Evolutionary conservation across 1,284 basidiomycete species (phyloP).

Genomic region (Xerocomus alliaceus): DNA sequence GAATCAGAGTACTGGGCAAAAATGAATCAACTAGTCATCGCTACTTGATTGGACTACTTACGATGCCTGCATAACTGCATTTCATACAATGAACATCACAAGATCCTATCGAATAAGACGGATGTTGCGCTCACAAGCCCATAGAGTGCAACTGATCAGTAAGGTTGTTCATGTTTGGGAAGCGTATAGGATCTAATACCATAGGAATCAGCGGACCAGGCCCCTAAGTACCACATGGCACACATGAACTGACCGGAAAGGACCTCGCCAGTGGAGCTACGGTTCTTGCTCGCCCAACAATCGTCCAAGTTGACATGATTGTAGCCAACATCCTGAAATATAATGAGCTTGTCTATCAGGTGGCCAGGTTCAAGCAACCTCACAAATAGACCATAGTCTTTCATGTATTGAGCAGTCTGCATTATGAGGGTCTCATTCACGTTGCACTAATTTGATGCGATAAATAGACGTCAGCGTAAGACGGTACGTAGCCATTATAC

Average conservation of each 20-base stretch:
- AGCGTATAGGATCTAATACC: constrained; percentile 30
- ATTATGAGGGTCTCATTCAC: constrained; percentile 55
- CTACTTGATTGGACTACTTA: constrained; percentile 30
- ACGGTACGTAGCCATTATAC: neutral
- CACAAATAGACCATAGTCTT: constrained; percentile 53
- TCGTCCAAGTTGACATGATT: constrained; percentile 63
- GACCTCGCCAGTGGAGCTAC: constrained; percentile 53
- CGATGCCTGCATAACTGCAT: constrained; percentile 57
- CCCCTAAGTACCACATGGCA: constrained; percentile 39
- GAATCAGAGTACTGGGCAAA: constrained; percentile 40
- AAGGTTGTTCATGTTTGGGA: constrained; percentile 55
- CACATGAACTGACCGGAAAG: constrained; percentile 45
- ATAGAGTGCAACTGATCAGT: constrained; percentile 57
- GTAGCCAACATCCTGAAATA: constrained; percentile 56
- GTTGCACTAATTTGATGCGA: constrained; percentile 23
- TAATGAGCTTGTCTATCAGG: neutral
- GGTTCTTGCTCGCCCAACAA: constrained; percentile 59
- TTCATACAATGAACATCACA: neutral
- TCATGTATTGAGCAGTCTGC: constrained; percentile 56
- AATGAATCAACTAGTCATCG: neutral
- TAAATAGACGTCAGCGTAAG: neutral
- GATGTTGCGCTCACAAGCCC: constrained; percentile 52
- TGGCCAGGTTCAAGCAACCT: constrained; percentile 11
- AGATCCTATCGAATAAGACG: neutral
- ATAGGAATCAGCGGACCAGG: constrained; percentile 18